These are phyloP conservation scores for Linnemannia exigua DNA, from an alignment of 192 early-diverging fungal genomes.

Conservation along the genomic window DNA sequence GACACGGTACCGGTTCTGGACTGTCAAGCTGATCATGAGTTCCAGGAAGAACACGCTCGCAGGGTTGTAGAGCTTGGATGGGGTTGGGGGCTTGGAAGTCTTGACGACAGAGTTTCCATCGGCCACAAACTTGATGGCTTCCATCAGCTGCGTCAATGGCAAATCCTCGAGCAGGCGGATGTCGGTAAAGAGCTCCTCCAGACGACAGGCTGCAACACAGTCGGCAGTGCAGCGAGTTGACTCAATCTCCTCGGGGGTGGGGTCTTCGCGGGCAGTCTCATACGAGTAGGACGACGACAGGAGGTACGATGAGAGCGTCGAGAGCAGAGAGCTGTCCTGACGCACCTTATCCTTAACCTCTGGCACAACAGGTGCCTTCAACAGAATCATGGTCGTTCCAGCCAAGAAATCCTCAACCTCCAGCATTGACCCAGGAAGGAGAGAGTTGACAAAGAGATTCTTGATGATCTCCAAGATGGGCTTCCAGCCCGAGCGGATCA, in stretches of 20 bases:
- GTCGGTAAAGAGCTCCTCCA: conserved; percentile 82
- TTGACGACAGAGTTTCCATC: conserved; percentile 60
- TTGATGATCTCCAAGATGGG: conserved; percentile 78
- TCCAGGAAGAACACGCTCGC: conserved; percentile 84
- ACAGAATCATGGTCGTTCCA: conserved; percentile 75
- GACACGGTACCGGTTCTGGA: conserved; percentile 85
- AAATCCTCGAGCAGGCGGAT: conserved; percentile 79
- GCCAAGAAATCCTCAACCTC: conserved; percentile 82
- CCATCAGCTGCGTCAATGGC: conserved; percentile 71
- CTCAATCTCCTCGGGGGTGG: conserved; percentile 79
- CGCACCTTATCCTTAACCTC: conserved; percentile 61
- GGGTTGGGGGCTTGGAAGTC: conserved; percentile 27
- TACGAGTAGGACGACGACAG: conserved; percentile 70
- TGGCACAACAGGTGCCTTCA: conserved; percentile 57
- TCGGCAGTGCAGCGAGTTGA: conserved; percentile 73
- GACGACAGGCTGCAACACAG: conserved; percentile 77
- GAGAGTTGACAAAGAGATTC: conserved; percentile 84
- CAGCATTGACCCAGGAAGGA: conserved; percentile 77
- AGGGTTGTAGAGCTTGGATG: conserved; percentile 67
- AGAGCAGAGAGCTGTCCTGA: conserved; percentile 78
- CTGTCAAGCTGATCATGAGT: conserved; percentile 78
- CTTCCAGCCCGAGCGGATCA: conserved; percentile 79
- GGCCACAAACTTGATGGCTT: conserved; percentile 67
- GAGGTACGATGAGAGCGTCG: conserved; percentile 82
- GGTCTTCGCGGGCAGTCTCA: conserved; percentile 70